Evolutionary conservation across 2,329 filamentous ascomycete species (phyloP), one percentile per base, ranked within the genome.

Genomic region (Cordyceps cicadae): DNA sequence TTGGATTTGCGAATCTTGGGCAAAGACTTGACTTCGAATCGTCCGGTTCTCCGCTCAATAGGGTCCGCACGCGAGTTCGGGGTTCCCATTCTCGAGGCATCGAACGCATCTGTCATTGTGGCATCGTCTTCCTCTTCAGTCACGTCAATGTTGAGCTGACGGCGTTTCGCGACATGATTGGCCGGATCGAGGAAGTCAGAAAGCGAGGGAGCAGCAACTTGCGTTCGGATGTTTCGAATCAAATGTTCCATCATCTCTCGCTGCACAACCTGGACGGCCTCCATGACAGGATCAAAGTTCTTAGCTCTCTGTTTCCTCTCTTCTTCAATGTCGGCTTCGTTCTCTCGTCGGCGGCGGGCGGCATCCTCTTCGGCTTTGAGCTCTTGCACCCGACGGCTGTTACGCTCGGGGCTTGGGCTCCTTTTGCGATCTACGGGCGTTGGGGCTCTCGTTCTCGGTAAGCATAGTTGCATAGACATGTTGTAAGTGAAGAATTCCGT

Each of bases 231-330:
- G 71, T 97, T 92, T 65, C 89, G 85, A 64, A 97, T 85, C 41
- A 99, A 78, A 71, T 95, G 94, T 70, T 95, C 89, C 62, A 85
- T 87, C 70, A 99, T 79, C 71, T 97, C 92, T 58, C 85, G 84
- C 56, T 88, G 84, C 58, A 97, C 82, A 50, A 89, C 82, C 63
- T 92, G 86, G 45, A 92, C 79, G 39, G 94, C 93, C 70, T 95
- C 93, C 54, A 80, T 77, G 5, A 93, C 90, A n/a, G 94, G 93
- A 72, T 99, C 93, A 65, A 97, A 84, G 70, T 95, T 88, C 69
- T 88, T 87, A 19, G 92, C 92, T 57, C 93, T 81, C 67, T 93
- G 88, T 69, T 86, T 87, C 76, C 94, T 97, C 72, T 97, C 93
- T 66, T 94, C 89, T 69, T 97, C 92, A 8, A 93, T 70, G 69